These are phyloP conservation scores for Ciborinia camelliae DNA, from an alignment of 2,329 filamentous ascomycete species.

Conservation along the genomic window DNA sequence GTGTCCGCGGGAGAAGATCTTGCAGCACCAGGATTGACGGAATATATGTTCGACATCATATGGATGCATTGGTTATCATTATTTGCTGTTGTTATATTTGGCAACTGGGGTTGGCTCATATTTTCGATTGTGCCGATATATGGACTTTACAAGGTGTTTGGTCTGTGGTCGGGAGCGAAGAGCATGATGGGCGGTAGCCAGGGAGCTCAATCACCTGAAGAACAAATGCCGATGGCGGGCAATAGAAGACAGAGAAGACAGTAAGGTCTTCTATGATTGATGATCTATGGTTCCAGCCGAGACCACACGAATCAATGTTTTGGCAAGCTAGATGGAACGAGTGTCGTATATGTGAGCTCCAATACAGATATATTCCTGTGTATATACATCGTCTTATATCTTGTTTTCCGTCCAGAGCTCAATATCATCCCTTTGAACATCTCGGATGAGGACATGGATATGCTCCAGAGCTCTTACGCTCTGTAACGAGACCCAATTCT, in stretches of 20 bases:
- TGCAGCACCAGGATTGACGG: conserved; percentile 80
- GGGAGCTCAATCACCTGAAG: conserved; percentile 30
- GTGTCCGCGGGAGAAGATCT: conserved; percentile 82
- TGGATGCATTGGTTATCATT: conserved; percentile 89
- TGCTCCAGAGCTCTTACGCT: conserved; percentile 86
- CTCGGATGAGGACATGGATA: conserved; percentile 71
- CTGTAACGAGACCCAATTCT: conserved; percentile 88
- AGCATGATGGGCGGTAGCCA: conserved; percentile 38
- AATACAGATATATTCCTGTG: neutral
- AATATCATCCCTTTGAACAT: conserved; percentile 51
- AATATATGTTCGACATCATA: conserved; percentile 96
- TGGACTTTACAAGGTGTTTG: conserved; percentile 37
- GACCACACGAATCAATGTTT: neutral
- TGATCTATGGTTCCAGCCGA: neutral
- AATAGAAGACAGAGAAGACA: conserved; percentile 38
- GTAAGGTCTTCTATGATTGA: neutral
- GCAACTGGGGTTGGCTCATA: conserved; percentile 74
- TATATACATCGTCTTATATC: neutral
- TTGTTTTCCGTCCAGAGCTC: conserved; percentile 48
- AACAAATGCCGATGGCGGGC: conserved; percentile 28
- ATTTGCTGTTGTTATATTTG: conserved; percentile 68
- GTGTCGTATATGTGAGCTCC: neutral
- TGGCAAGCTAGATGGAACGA: neutral
- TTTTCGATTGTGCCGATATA: conserved; percentile 43
- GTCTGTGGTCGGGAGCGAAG: conserved; percentile 36